Evolutionary conservation across 352 stramenopile species (phyloP).

Genomic region (Phytophthora lateralis): DNA sequence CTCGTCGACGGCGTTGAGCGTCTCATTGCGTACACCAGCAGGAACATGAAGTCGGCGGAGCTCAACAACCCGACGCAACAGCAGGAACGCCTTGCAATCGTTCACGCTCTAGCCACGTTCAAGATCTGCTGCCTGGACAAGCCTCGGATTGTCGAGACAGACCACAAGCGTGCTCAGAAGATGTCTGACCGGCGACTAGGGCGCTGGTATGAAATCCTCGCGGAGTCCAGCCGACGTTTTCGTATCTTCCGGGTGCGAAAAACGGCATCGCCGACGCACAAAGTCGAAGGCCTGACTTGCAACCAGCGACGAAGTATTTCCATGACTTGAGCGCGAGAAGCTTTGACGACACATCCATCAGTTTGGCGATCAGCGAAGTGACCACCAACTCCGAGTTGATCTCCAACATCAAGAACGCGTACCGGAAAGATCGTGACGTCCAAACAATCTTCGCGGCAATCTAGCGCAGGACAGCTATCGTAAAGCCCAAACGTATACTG

Average conservation of each 20-base stretch:
- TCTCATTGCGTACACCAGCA: constrained; percentile 1
- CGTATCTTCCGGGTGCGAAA: constrained; percentile 26
- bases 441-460: constrained; percentile 1
- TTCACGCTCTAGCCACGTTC: neutral
- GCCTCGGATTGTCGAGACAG: constrained; percentile 8
- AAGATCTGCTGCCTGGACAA: constrained; percentile 9
- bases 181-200: constrained; percentile 10
- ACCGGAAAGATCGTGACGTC: neutral
- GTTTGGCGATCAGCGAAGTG: constrained; percentile 1
- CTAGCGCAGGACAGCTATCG: neutral
- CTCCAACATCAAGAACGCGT: constrained; percentile 1
- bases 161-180: constrained; percentile 23
- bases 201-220: constrained; percentile 5
- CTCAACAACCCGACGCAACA: constrained; percentile 9
- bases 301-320: constrained; percentile 22
- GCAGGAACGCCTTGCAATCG: constrained; percentile 9
- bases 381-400: neutral
- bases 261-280: constrained; percentile 22
- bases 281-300: constrained; percentile 8
- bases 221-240: constrained; percentile 14
- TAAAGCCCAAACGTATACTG: neutral
- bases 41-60: constrained; percentile 1
- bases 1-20: constrained; percentile 4
- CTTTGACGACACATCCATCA: constrained; percentile 9
- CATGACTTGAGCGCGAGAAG: constrained; percentile 19